These are phyloP conservation scores for Bolboschoenus planiculmis DNA, from an alignment of 176 grass and related monocot species.

Conservation along the genomic window DNA sequence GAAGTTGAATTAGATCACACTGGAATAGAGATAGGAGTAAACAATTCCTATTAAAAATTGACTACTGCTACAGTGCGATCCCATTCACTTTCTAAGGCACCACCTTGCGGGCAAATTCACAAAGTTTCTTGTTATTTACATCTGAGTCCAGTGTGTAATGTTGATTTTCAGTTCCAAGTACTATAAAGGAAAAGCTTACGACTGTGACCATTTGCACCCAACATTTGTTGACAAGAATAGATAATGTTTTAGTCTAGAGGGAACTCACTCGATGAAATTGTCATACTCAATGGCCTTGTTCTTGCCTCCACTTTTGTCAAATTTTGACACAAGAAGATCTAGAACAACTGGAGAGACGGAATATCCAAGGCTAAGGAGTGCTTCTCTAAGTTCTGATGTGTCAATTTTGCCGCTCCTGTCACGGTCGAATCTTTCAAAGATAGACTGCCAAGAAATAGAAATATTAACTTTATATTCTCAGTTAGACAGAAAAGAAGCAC, in stretches of 20 bases:
- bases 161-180: background rate
- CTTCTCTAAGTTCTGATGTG: slow-evolving; percentile 62
- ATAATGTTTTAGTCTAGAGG: background rate
- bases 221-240: background rate
- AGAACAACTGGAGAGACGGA: slow-evolving; percentile 73
- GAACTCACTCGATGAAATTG: slow-evolving; percentile 96
- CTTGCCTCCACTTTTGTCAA: slow-evolving; percentile 89
- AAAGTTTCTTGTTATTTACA: background rate
- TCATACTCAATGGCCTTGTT: slow-evolving; percentile 82
- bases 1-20: background rate
- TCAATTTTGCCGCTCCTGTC: slow-evolving; percentile 90
- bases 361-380: slow-evolving; percentile 86
- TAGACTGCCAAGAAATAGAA: slow-evolving; percentile 36
- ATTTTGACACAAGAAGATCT: slow-evolving; percentile 83
- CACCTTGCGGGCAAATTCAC: background rate
- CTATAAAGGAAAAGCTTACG: background rate
- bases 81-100: background rate
- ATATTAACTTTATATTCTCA: background rate
- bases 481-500: background rate
- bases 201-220: background rate
- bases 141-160: background rate
- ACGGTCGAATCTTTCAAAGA: slow-evolving; percentile 91
- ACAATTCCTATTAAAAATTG: background rate
- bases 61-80: background rate
- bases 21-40: background rate